These are phyloP conservation scores for Coprinopsis sp. DNA, from an alignment of 768 basidiomycete genomes.

Conservation along the genomic window DNA sequence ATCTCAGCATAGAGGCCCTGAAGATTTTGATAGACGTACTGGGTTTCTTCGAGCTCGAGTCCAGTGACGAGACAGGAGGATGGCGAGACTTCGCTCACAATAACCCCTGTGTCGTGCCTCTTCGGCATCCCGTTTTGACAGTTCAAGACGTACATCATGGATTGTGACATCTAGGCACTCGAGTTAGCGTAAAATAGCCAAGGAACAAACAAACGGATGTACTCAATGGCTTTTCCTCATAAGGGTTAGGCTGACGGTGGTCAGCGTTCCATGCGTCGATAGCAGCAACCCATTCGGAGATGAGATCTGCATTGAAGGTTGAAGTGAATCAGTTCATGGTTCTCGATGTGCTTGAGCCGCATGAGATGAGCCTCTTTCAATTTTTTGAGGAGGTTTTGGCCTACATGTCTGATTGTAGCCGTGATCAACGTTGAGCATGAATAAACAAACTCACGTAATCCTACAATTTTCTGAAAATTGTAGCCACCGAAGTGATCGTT, in stretches of 20 bases:
- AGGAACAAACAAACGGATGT: neutral
- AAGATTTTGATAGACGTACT: too few species aligned
- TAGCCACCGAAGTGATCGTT: slow-evolving; percentile 23
- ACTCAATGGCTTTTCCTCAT: neutral
- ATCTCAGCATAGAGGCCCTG: neutral
- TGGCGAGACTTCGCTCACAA: neutral
- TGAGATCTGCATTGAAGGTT: neutral
- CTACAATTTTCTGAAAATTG: slow-evolving; percentile 25
- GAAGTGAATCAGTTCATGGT: neutral
- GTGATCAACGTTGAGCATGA: neutral
- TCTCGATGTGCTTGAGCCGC: neutral
- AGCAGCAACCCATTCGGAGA: neutral
- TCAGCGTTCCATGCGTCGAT: neutral
- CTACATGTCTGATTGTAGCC: neutral
- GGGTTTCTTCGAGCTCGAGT: slow-evolving; percentile 17
- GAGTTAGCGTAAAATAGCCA: neutral
- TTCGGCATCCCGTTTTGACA: slow-evolving; percentile 10
- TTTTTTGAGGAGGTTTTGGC: neutral
- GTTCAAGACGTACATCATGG: slow-evolving; percentile 8
- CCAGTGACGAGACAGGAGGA: slow-evolving; percentile 8
- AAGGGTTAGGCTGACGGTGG: neutral
- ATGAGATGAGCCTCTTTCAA: neutral
- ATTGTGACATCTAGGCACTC: slow-evolving; percentile 6
- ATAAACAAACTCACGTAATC: slow-evolving; percentile 11
- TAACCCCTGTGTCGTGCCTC: slow-evolving; percentile 5